phyloP scores from a whole-genome alignment of 2,329 filamentous ascomycete species.

The Arachnopeziza araneosa region DNA sequence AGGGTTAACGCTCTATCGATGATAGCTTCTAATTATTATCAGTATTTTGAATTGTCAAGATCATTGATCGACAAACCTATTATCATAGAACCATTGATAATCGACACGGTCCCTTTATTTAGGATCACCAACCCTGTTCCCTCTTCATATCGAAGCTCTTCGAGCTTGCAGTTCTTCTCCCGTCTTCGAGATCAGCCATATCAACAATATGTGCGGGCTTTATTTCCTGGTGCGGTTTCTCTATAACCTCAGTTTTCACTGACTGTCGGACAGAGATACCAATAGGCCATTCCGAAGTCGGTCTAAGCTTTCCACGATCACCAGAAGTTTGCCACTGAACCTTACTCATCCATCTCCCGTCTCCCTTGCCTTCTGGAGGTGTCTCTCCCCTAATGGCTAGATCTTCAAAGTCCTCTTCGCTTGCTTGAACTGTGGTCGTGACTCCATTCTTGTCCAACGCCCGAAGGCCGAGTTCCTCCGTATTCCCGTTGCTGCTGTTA shows the following conservation, averaged over 20 bases:
- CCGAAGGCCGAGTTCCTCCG: not conserved
- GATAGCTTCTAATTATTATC: not conserved
- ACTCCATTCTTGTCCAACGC: not conserved
- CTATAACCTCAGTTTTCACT: not conserved
- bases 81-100: not conserved
- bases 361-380: not conserved
- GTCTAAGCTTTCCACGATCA: not conserved
- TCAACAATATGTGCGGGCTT: not conserved
- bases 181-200: not conserved
- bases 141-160: not conserved
- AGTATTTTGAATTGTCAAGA: not conserved
- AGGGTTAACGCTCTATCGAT: not conserved
- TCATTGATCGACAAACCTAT: not conserved
- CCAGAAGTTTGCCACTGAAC: not conserved
- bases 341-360: not conserved
- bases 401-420: not conserved
- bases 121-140: not conserved
- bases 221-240: not conserved
- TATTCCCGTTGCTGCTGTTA: not conserved
- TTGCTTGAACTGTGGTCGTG: not conserved
- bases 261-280: not conserved
- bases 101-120: not conserved
- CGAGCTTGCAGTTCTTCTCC: not conserved
- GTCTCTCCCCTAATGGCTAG: not conserved
- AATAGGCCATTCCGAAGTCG: not conserved